Base-by-base conservation (phyloP, 2,329 filamentous ascomycete species). In the Triangularia setosa region DNA sequence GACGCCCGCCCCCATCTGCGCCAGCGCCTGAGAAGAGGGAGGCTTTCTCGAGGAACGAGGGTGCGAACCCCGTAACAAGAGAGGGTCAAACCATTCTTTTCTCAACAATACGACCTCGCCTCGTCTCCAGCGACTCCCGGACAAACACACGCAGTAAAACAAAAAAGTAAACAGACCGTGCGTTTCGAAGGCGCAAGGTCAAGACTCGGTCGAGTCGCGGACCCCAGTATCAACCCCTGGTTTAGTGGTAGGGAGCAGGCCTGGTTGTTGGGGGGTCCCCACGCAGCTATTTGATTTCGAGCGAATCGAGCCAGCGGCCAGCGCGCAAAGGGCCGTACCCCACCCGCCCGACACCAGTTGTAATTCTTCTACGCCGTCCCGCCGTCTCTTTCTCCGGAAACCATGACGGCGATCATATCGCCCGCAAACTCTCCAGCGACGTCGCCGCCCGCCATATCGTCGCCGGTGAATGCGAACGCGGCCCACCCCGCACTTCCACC, bases 381-480 rank as follows among this genome's bases (percentile, higher is more conserved):
- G 60, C 28, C 33, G n/a, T 44, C 73, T 73, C 72, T 68, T 61
- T 67, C 69, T 71, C 73, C 75, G 73, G 69, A 75, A 72, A 68
- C 67, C 69, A 83, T 81, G 79, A 79, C 81, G 71, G 79, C 83
- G 72, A 80, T 84, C 74, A 84, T 87, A 81, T 84, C 84, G 73
- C 79, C 83, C 70, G 79, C 80, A 68, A 83, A 84, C 70, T 83
- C 84, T 70, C 79, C 83, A 70, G 78, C 81, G 69, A 79, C 81
- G 35, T 85, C 85, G 71, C 81, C 84, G 71, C 78, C 83, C 70
- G 78, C 79, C 72, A 76, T 79, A 67, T 73, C 78, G 52, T 79
- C 80, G 60, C 77, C 77, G 54, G 70, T 75, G 28, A 33, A 18
- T 59, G 73, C 79, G 68, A 85, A 83, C 73, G 76, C 83, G 64